phyloP scores from a whole-genome alignment of 768 basidiomycete genomes.

The Pholiota microspora region DNA sequence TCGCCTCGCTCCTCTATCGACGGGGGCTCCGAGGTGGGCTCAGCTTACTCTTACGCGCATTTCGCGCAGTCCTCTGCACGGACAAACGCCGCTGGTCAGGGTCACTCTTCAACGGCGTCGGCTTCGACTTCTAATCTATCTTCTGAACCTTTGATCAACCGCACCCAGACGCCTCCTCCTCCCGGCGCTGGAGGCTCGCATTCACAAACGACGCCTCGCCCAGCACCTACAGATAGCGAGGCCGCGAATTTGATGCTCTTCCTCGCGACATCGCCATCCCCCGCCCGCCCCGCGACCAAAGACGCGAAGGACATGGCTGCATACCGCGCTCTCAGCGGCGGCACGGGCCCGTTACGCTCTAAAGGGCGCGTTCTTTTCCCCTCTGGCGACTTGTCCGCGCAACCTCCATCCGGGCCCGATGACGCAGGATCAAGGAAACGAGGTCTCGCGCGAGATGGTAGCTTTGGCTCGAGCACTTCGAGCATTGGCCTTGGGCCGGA shows the following conservation, averaged over 20 bases:
- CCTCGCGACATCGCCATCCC: constrained; percentile 83
- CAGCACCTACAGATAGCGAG: constrained; percentile 71
- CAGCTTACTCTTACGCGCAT: constrained; percentile 58
- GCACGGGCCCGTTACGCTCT: constrained; percentile 43
- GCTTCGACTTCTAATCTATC: constrained; percentile 26
- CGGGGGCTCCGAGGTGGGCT: constrained; percentile 59
- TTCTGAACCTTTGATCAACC: constrained; percentile 26
- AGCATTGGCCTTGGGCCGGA: constrained; percentile 36
- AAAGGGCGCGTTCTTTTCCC: constrained; percentile 75
- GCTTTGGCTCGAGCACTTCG: constrained; percentile 42
- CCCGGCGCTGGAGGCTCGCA: constrained; percentile 20
- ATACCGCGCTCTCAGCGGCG: constrained; percentile 51
- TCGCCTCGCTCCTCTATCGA: constrained; percentile 75
- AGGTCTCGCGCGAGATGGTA: constrained; percentile 31
- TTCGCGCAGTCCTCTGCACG: constrained; percentile 69
- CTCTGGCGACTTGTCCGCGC: constrained; percentile 26
- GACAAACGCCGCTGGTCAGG: constrained; percentile 38
- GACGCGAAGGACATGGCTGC: constrained; percentile 55
- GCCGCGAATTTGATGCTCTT: constrained; percentile 86
- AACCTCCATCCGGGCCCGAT: constrained; percentile 14
- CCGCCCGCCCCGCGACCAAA: constrained; percentile 57
- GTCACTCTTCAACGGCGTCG: constrained; percentile 40
- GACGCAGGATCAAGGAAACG: constrained; percentile 7
- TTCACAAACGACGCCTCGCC: constrained; percentile 42
- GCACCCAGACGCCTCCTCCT: constrained; percentile 39